phyloP scores from a whole-genome alignment of 345 rosid genomes.

The Ceriops tagal region DNA sequence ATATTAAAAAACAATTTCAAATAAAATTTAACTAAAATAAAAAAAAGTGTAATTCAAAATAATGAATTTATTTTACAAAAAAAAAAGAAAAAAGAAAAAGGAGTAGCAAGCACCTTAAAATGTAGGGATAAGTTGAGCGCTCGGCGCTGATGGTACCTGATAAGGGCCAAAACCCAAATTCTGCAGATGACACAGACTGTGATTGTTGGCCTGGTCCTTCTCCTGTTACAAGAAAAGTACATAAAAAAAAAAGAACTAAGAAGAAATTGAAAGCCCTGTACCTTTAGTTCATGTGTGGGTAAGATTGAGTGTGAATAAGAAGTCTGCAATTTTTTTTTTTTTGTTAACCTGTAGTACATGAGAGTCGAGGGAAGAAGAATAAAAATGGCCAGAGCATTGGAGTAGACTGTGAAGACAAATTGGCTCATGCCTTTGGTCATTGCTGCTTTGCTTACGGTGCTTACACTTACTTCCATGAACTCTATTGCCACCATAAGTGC shows the following conservation, averaged over 20 bases:
- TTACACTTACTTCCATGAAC: constrained; percentile 28
- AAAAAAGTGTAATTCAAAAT: too few species aligned
- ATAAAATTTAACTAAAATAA: too few species aligned
- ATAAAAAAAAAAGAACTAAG: neutral
- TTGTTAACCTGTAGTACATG: constrained; percentile 30
- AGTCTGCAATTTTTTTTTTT: neutral
- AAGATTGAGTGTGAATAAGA: too few species aligned
- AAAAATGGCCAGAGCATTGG: constrained; percentile 24
- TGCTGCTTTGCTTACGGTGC: constrained; percentile 28
- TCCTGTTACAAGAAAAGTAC: neutral
- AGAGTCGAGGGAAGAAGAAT: constrained; percentile 24
- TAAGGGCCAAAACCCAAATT: neutral
- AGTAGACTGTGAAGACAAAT: constrained; percentile 23
- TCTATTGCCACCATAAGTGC: constrained; percentile 23
- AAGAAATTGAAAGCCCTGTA: neutral
- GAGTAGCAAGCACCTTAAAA: too few species aligned
- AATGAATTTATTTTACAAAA: too few species aligned
- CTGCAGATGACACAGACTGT: neutral
- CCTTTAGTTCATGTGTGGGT: neutral
- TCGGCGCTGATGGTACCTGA: neutral
- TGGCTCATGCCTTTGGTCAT: constrained; percentile 27
- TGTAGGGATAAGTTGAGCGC: too few species aligned
- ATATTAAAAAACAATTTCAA: neutral
- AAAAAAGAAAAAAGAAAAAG: too few species aligned
- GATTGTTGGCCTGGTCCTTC: constrained; percentile 7